Percentiles rank a stretch among this genome's conserved stretches.
Evolutionary conservation across 2,329 filamentous ascomycete species (phyloP).

Genomic region (Aspergillus novofumigatus): DNA sequence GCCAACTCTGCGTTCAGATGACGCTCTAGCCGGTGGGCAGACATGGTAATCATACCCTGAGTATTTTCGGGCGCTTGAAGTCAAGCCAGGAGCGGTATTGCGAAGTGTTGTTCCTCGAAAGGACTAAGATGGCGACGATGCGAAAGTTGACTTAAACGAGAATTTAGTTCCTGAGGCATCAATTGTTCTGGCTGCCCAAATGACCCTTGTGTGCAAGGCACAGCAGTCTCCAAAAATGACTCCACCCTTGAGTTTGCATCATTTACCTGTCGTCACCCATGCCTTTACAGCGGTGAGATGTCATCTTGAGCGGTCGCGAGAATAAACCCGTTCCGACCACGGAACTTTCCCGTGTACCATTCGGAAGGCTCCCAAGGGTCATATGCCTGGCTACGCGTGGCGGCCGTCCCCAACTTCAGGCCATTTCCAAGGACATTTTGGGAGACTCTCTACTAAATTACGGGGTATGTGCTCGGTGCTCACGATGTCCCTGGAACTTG

Average conservation of each 20-base stretch:
- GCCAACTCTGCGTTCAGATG: slow-evolving; percentile 4
- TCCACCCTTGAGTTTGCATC: neutral
- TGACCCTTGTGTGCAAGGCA: neutral
- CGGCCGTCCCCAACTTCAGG: slow-evolving; percentile 1
- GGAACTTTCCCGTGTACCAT: slow-evolving; percentile 14
- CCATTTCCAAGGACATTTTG: neutral
- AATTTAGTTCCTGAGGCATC: neutral
- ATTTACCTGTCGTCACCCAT: neutral
- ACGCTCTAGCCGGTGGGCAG: slow-evolving; percentile 7
- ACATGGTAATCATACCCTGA: neutral
- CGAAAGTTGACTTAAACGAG: neutral
- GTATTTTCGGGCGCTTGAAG: slow-evolving; percentile 8
- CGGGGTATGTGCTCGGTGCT: neutral
- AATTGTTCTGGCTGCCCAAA: neutral
- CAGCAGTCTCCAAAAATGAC: neutral
- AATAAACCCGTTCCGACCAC: slow-evolving; percentile 1
- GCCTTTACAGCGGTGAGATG: neutral
- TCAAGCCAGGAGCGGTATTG: slow-evolving; percentile 5
- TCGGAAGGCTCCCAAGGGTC: slow-evolving; percentile 19
- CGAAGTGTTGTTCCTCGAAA: neutral
- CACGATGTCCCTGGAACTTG: neutral
- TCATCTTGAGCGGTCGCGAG: neutral
- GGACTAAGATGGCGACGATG: neutral
- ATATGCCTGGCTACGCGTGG: slow-evolving; percentile 3
- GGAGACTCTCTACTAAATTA: neutral